Evolutionary conservation across 257 asterid genomes (phyloP), one percentile per base, ranked within the genome.

Genomic region (Gentiana dahurica): DNA sequence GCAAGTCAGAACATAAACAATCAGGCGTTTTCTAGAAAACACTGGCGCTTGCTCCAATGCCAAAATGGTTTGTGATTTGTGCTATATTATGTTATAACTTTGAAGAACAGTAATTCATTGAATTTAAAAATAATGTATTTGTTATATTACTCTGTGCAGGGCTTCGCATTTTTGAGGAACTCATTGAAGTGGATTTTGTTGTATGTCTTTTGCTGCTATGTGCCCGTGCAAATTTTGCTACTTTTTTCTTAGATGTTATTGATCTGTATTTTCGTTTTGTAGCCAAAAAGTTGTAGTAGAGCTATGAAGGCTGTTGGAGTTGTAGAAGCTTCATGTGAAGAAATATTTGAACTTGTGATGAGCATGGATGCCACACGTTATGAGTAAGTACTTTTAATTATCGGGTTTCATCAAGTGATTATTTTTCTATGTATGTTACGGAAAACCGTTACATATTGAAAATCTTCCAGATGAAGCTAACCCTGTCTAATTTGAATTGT

Each of bases 261-360:
- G 67, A 55, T 41, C 44, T 58, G 53, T 53, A 53, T 15, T 67
- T 61, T 50, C 59, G 24, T 64, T 58, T 44, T 83, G 74, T 68
- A 89, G 97, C 97, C 97, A 61, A 89, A 73, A 76, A 86, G 97
- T 72, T 85, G 94, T 75, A 85, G 95, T 74, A 76, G 87, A 78
- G 94, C 97, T 62, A 89, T 85, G 97, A 89, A 83, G 73, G 97
- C 94, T 55, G 95, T 81, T 73, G 97, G 97, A 57, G 80, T 86
- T 54, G 94, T 89, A 43, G 97, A 85, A 60, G 94, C 97, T 61
- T 72, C 87, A 36, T 89, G 97, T 54, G 97, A 89, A 78, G 92
- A 85, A 68, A 72, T 80, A 64, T 89, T 89, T 71, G 89, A 89
- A 82, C 84, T 89, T 65, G 78, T 89, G 59, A 83, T 89, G 95